These are phyloP conservation scores for Claviceps sp. DNA, from an alignment of 2,329 filamentous ascomycete species.

Conservation along the genomic window DNA sequence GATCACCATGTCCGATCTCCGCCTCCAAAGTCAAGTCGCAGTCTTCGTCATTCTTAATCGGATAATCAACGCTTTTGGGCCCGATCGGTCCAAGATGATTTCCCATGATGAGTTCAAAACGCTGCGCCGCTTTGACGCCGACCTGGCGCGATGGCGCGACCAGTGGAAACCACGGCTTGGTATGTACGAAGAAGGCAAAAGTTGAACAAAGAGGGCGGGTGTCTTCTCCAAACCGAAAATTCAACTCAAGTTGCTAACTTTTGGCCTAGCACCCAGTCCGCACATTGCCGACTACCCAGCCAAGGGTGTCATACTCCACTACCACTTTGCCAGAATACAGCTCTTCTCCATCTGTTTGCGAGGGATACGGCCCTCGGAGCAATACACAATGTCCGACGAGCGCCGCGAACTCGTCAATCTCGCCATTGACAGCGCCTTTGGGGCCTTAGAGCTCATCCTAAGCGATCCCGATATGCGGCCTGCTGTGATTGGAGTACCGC, in stretches of 20 bases:
- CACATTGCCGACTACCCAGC: conserved; percentile 34
- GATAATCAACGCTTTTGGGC: conserved; percentile 43
- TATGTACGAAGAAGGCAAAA: conserved; percentile 6
- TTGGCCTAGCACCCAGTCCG: conserved; percentile 25
- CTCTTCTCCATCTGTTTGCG: conserved; percentile 35
- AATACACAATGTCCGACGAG: conserved; percentile 29
- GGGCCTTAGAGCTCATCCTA: conserved; percentile 16
- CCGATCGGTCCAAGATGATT: conserved; percentile 30
- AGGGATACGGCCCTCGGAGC: conserved; percentile 14
- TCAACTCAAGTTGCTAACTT: neutral
- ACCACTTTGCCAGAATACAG: conserved; percentile 36
- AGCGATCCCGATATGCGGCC: conserved; percentile 18
- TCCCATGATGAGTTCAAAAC: conserved; percentile 20
- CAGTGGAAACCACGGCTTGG: conserved; percentile 23
- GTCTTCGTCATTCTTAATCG: conserved; percentile 47
- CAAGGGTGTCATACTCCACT: conserved; percentile 35
- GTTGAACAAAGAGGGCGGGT: neutral
- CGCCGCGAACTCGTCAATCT: conserved; percentile 28
- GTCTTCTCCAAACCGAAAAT: neutral
- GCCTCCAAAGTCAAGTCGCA: conserved; percentile 45
- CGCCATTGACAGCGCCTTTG: conserved; percentile 23
- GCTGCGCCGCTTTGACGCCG: conserved; percentile 15
- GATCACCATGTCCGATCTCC: conserved; percentile 38
- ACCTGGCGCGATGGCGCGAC: conserved; percentile 22
- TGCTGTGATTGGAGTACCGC: conserved; percentile 18